Percentiles rank a stretch among this genome's conserved stretches.
Evolutionary conservation across 768 basidiomycete genomes (phyloP).

Genomic region (Boletus rubroflammeus): DNA sequence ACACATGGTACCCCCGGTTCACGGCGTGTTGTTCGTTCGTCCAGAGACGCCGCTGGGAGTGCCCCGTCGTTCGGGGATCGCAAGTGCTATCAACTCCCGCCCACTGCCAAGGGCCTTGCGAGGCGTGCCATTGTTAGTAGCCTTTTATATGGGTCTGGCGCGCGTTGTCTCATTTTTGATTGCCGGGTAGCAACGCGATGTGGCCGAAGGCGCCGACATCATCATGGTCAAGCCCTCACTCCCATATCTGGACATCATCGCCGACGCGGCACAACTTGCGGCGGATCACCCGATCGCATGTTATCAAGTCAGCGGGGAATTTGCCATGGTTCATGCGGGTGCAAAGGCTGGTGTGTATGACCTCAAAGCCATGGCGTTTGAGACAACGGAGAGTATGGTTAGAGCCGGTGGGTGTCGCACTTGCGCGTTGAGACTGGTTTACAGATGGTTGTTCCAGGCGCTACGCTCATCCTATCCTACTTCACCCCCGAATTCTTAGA

Average conservation of each 20-base stretch:
- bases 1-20: not conserved
- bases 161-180: not conserved
- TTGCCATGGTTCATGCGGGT: slow-evolving; percentile 94
- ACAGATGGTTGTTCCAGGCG: slow-evolving; percentile 50
- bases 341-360: slow-evolving; percentile 93
- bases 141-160: not conserved
- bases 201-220: slow-evolving; percentile 90
- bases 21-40: not conserved
- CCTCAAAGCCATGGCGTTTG: slow-evolving; percentile 89
- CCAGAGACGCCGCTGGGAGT: slow-evolving; percentile 94
- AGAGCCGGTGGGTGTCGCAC: slow-evolving; percentile 66
- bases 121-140: slow-evolving; percentile 83
- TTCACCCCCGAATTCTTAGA: slow-evolving; percentile 97
- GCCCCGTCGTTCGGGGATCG: slow-evolving; percentile 93
- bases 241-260: slow-evolving; percentile 95
- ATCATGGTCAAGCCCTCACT: slow-evolving; percentile 98
- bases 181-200: slow-evolving; percentile 71
- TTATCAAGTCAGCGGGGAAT: slow-evolving; percentile 97
- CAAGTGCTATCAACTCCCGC: slow-evolving; percentile 98
- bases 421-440: not conserved
- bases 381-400: slow-evolving; percentile 86
- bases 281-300: slow-evolving; percentile 91
- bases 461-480: slow-evolving; percentile 87
- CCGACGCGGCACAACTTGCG: slow-evolving; percentile 78
- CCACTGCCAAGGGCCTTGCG: slow-evolving; percentile 82